A percentile compares a stretch with the other conserved stretches of the same genome.
Conservation (phyloP, 1,139 yeast species). For the Blastobotrys proliferans region DNA sequence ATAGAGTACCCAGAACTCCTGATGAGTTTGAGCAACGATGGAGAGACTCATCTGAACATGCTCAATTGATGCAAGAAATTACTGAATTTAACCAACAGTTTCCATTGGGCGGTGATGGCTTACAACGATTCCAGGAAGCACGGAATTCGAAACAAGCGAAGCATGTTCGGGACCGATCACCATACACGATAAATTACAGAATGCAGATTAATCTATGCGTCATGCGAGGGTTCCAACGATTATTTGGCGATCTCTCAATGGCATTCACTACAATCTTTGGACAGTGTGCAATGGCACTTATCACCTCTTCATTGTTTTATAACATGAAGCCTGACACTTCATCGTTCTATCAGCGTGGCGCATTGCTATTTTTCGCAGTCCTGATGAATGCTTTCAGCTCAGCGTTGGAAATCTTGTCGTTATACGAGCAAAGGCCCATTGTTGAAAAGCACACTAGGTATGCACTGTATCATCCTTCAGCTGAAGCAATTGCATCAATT, state of each 20-base stretch:
- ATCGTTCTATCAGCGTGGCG: slow-evolving; percentile 64
- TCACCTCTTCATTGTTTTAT: slow-evolving; percentile 72
- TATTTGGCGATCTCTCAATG: slow-evolving; percentile 62
- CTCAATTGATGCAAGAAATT: slow-evolving; percentile 38
- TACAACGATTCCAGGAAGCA: slow-evolving; percentile 42
- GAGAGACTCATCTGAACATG: slow-evolving; percentile 54
- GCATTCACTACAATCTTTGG: slow-evolving; percentile 57
- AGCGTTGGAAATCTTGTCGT: slow-evolving; percentile 63
- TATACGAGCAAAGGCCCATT: slow-evolving; percentile 68
- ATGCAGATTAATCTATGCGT: slow-evolving; percentile 63
- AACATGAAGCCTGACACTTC: slow-evolving; percentile 47
- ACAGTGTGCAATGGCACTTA: slow-evolving; percentile 63
- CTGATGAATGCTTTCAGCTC: slow-evolving; percentile 75
- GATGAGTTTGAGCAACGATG: slow-evolving; percentile 64
- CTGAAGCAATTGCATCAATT: slow-evolving; percentile 68
- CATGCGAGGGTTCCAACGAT: slow-evolving; percentile 59
- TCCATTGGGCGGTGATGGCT: slow-evolving; percentile 26
- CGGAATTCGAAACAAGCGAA: slow-evolving; percentile 53
- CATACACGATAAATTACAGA: slow-evolving; percentile 60
- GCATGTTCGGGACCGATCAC: slow-evolving; percentile 48
- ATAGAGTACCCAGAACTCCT: slow-evolving; percentile 62
- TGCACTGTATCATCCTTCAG: slow-evolving; percentile 73
- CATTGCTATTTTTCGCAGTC: slow-evolving; percentile 72
- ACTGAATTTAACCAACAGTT: slow-evolving; percentile 34
- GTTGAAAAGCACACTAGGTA: slow-evolving; percentile 76